These are phyloP conservation scores for Fragaria nilgerrensis DNA, from an alignment of 306 rosid genomes.

Conservation along the genomic window DNA sequence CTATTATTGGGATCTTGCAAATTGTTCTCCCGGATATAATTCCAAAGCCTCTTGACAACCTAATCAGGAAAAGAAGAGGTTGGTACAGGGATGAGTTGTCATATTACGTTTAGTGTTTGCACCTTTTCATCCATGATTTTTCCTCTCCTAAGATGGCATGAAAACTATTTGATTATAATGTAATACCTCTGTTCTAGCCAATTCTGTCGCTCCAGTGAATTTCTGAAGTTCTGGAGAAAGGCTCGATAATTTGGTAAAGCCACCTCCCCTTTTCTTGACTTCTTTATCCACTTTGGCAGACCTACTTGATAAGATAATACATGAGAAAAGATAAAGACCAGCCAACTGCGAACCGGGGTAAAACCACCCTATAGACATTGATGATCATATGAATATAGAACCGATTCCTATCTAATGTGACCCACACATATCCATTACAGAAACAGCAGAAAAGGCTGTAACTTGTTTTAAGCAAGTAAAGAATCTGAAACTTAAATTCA, in stretches of 20 bases:
- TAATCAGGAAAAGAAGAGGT: constrained; percentile 18
- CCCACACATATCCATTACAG: background rate
- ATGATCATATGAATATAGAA: background rate
- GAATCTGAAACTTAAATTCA: background rate
- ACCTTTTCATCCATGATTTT: background rate
- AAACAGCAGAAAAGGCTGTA: background rate
- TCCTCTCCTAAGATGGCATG: background rate
- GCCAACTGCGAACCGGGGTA: background rate
- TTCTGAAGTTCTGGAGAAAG: constrained; percentile 45
- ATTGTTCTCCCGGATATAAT: constrained; percentile 31
- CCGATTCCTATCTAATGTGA: background rate
- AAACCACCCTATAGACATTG: background rate
- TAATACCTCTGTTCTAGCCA: constrained; percentile 43
- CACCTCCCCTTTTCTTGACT: constrained; percentile 30
- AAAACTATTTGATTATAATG: background rate
- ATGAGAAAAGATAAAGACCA: constrained; percentile 6
- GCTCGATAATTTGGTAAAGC: constrained; percentile 34
- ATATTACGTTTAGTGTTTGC: background rate
- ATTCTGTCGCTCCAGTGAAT: constrained; percentile 30
- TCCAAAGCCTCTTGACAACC: constrained; percentile 46
- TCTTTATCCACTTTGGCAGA: constrained; percentile 26
- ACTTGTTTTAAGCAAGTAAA: background rate
- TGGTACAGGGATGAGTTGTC: background rate
- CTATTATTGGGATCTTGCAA: constrained; percentile 40
- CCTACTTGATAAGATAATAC: constrained; percentile 17